These are phyloP conservation scores for Fusarium pseudograminearum DNA, from an alignment of 2,329 filamentous ascomycete species.

Conservation along the genomic window DNA sequence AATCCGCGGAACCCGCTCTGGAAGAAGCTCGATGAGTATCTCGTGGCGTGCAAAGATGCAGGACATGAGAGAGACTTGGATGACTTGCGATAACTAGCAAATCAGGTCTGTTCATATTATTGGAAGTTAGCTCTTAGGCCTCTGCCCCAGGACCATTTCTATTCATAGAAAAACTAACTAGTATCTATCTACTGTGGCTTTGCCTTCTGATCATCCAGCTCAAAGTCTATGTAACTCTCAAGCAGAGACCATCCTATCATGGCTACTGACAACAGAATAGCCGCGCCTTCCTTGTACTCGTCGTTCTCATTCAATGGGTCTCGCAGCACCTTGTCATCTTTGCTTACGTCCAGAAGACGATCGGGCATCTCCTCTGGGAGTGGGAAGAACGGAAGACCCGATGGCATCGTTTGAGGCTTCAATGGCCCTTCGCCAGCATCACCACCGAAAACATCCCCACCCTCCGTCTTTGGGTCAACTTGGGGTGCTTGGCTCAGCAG, in stretches of 20 bases:
- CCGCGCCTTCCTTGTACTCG: neutral
- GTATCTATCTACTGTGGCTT: conserved; percentile 1
- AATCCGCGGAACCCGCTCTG: too few species aligned
- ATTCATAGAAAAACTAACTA: neutral
- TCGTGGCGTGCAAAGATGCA: too few species aligned
- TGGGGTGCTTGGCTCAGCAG: neutral
- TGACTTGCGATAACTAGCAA: too few species aligned
- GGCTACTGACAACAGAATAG: neutral
- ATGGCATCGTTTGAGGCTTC: neutral
- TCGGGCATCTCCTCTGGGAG: conserved; percentile 4
- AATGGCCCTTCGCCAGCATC: neutral
- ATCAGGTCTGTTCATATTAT: too few species aligned
- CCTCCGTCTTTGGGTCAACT: neutral
- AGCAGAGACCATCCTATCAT: neutral
- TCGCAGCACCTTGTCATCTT: neutral
- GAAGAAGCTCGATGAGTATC: too few species aligned
- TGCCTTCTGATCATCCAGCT: neutral
- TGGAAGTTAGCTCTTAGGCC: too few species aligned
- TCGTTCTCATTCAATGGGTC: neutral
- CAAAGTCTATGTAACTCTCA: conserved; percentile 17
- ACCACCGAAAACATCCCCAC: neutral
- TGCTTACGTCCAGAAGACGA: neutral
- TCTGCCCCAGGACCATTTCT: too few species aligned
- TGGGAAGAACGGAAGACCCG: neutral
- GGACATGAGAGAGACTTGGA: too few species aligned